Conservation (phyloP, 2,329 filamentous ascomycete genomes). For the Aotearoamyces nothofagi region DNA sequence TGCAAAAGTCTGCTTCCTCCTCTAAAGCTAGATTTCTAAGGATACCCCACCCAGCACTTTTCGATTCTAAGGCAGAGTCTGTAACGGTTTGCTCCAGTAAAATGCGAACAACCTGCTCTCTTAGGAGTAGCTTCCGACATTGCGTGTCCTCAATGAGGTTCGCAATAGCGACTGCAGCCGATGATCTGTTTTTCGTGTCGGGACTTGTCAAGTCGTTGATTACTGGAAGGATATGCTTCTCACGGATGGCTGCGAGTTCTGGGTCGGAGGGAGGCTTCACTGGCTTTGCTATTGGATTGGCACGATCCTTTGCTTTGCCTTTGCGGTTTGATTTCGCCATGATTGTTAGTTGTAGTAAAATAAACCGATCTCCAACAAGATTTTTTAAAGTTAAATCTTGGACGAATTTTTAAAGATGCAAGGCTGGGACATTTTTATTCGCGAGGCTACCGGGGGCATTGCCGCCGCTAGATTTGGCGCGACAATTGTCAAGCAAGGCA, state of each 20-base stretch:
- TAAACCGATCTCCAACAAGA: too few relatives aligned
- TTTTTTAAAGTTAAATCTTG: too few relatives aligned
- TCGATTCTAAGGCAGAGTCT: constrained; percentile 45
- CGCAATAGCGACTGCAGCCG: constrained; percentile 42
- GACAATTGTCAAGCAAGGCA: too few relatives aligned
- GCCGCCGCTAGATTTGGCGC: too few relatives aligned
- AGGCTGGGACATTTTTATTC: background rate
- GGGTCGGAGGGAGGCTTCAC: constrained; percentile 48
- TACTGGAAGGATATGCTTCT: constrained; percentile 47
- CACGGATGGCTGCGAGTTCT: constrained; percentile 45
- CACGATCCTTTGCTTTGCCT: constrained; percentile 32
- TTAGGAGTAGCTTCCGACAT: constrained; percentile 48
- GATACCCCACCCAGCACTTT: constrained; percentile 53
- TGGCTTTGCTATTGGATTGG: constrained; percentile 39
- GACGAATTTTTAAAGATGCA: too few relatives aligned
- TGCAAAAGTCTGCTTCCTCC: constrained; percentile 51
- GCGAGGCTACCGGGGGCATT: too few relatives aligned
- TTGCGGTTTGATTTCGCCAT: constrained; percentile 46
- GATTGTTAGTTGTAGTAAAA: constrained; percentile 3
- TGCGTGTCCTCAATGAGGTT: constrained; percentile 46
- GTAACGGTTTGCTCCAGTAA: constrained; percentile 49
- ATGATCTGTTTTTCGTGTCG: constrained; percentile 40
- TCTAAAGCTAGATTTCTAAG: constrained; percentile 43
- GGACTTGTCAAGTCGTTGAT: constrained; percentile 43
- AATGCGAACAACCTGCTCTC: constrained; percentile 49